Evolutionary conservation across 2,329 filamentous ascomycete genomes (phyloP), one percentile per base, ranked within the genome.

Genomic region (Botryotinia globosa): DNA sequence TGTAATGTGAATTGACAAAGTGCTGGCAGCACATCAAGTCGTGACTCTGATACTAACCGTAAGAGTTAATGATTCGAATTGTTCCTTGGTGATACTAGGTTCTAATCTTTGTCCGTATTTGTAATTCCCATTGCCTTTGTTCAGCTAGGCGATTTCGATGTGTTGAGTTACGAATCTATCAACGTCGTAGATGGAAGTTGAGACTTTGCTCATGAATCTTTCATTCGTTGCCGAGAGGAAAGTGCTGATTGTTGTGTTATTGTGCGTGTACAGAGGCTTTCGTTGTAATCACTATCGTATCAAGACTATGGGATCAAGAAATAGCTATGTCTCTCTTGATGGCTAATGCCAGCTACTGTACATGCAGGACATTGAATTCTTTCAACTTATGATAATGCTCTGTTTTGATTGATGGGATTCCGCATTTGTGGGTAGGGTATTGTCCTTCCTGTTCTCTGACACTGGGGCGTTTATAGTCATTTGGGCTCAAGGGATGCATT

Each of bases 111-210:
- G 5, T n/a, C 14, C 5, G 5, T 25, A 14, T n/a, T n/a, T 54
- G 48, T 3, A 3, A 2, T n/a, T 12, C 6, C 6, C 4, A 25
- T 3, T 54, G 25, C 25, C 5, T 16, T n/a, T 54, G 4, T 5
- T 54, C 48, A 16, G 5, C 12, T 54, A 14, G 48, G 25, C 48
- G 5, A n/a, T n/a, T n/a, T 54, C 12, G 25, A 54, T 16, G 12
- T n/a, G 25, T 14, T 14, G 1, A 54, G 12, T n/a, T 54, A 3
- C 5, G 5, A 4, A n/a, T 7, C 48, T 16, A 25, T 7, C 0
- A 54, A n/a, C 6, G 12, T 3, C 48, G 6, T 54, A 3, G 25
- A n/a, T 7, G 25, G 12, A 54, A 54, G 48, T 14, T n/a, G 48
- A 14, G 48, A n/a, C 5, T n/a, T 3, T 54, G 25, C 12, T 12